A percentile compares a stretch with the other conserved stretches of the same genome.
Evolutionary conservation across 2,329 filamentous ascomycete species (phyloP).

Genomic region (Akanthomyces uredinophilus): DNA sequence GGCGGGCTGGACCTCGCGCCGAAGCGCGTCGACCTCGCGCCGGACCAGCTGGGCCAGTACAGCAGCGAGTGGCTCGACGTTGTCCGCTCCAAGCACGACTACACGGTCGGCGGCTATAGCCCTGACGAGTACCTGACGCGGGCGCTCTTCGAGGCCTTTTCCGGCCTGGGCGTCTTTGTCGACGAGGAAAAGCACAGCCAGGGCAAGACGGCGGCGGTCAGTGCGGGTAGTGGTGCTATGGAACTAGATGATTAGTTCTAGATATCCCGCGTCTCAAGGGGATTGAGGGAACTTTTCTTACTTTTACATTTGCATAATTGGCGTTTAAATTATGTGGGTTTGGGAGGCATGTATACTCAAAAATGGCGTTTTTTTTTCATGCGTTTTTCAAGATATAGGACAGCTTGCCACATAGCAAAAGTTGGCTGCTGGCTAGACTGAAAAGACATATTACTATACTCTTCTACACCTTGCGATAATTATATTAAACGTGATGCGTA

Average conservation of each 20-base stretch:
- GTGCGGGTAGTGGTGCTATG: slow-evolving; percentile 34
- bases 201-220: slow-evolving; percentile 29
- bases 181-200: slow-evolving; percentile 62
- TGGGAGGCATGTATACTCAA: not conserved
- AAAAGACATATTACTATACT: not conserved
- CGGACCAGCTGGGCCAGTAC: slow-evolving; percentile 55
- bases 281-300: too few relatives aligned
- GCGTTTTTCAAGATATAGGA: not conserved
- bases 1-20: slow-evolving; percentile 66
- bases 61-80: slow-evolving; percentile 68
- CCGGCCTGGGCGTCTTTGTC: slow-evolving; percentile 81
- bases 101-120: slow-evolving; percentile 77
- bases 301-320: not conserved
- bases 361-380: not conserved
- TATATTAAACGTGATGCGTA: not conserved
- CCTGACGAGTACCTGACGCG: slow-evolving; percentile 75
- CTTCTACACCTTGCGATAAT: not conserved
- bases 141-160: slow-evolving; percentile 82
- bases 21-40: slow-evolving; percentile 60
- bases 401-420: not conserved
- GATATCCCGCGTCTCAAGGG: not conserved
- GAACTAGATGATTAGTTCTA: slow-evolving; percentile 45
- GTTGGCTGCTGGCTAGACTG: not conserved
- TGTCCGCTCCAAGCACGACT: slow-evolving; percentile 58
- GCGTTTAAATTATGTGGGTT: not conserved